A percentile compares a stretch with the other conserved stretches of the same genome.
Evolutionary conservation across 2,329 filamentous ascomycete species (phyloP).

Genomic region (Arthrobotrys sinensis): DNA sequence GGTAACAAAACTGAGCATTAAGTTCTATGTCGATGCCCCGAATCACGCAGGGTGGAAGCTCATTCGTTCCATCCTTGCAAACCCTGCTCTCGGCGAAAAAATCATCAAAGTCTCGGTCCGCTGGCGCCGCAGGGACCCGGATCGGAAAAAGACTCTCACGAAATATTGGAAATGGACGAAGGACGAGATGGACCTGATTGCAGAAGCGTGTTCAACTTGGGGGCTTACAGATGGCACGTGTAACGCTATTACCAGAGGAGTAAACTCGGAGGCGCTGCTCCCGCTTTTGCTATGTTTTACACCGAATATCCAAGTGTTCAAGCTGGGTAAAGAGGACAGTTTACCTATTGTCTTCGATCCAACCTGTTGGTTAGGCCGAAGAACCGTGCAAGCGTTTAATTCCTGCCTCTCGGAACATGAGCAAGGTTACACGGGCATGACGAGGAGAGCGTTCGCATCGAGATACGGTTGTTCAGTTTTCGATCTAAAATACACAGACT

Average conservation of each 20-base stretch:
- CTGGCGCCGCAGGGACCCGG: conserved; percentile 13
- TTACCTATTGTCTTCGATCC: neutral
- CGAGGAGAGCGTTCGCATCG: neutral
- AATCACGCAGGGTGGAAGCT: conserved; percentile 20
- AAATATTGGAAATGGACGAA: neutral
- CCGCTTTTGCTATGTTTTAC: conserved; percentile 3
- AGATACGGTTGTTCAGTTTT: neutral
- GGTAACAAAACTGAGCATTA: neutral
- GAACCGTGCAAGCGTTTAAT: neutral
- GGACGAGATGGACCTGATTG: neutral
- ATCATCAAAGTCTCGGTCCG: neutral
- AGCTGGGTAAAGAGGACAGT: neutral
- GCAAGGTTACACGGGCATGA: neutral
- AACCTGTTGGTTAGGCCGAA: neutral
- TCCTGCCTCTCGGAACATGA: neutral
- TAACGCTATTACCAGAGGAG: neutral
- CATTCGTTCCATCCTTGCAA: neutral
- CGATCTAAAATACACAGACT: neutral
- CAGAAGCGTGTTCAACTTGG: neutral
- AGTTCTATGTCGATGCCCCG: conserved; percentile 14
- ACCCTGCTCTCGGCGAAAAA: neutral
- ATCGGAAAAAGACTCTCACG: neutral
- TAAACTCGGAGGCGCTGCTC: conserved; percentile 29
- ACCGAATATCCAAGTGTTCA: neutral
- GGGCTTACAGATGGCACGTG: neutral